Evolutionary conservation across 345 rosid genomes (phyloP), one percentile per base, ranked within the genome.

Genomic region (Moricandia moricandioides): DNA sequence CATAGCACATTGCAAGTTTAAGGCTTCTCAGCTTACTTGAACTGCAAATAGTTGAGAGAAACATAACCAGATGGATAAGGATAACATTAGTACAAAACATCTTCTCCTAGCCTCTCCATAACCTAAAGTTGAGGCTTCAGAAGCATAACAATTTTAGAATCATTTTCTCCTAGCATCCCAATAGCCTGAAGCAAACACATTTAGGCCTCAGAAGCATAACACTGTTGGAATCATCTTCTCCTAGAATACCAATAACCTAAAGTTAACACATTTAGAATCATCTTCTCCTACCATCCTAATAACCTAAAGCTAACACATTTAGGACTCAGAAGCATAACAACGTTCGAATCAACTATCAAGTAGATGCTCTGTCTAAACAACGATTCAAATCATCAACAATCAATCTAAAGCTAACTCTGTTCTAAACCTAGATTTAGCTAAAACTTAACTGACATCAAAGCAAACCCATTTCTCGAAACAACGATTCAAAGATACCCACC

Each of bases 1-100:
- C 0, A 60, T 69, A 0, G 74, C 88, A 85, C 7, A 0, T 13
- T 13, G 69, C 74, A 26, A 92, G 79, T 27, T 81, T 74, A 62
- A 88, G 88, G 49, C 79, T 68, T 66, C 75, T 86, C 40, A 90
- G 85, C 47, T 14, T 66, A 57, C 73, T 71, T 45, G 94, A 78
- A 43, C 96, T 90, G 85, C 39, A 64, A 14, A 70, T 40, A 8
- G 34, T 63, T 9, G 7, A 0, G 51, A 77, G 3, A 13, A 56
- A 63, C 45, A 51, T 30, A 37, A 49, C 5, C 33, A 17, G 6
- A 60, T 60, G 37, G 6, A 60, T 60, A 54, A 8, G 4, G n/a
- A 49, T 31, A 4, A n/a, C n/a, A n/a, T n/a, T 1, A 37, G 11
- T 18, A 12, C 27, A 1, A 37, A 39, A 39, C 8, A 11, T 29